These are phyloP conservation scores for Coniochaeta pulveracea DNA, from an alignment of 2,329 filamentous ascomycete species.

Conservation along the genomic window DNA sequence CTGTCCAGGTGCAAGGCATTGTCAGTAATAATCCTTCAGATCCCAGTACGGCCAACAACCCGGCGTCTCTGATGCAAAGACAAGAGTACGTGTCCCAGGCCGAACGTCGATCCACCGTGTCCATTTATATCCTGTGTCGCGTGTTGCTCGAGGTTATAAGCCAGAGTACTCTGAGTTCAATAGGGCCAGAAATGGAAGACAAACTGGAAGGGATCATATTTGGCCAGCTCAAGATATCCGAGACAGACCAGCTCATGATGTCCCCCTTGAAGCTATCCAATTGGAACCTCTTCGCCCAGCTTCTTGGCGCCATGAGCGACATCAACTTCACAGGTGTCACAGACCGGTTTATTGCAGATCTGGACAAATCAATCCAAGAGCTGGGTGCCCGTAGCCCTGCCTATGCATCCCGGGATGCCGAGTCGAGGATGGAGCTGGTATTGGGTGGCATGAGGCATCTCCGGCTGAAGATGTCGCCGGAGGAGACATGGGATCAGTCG, in stretches of 20 bases:
- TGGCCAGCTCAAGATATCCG: conserved; percentile 80
- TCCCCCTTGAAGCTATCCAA: conserved; percentile 85
- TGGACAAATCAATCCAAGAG: conserved; percentile 69
- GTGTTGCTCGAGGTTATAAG: conserved; percentile 90
- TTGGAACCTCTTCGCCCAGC: conserved; percentile 86
- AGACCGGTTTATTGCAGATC: conserved; percentile 68
- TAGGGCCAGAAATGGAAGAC: conserved; percentile 86
- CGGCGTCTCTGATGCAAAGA: conserved; percentile 31
- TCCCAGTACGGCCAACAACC: conserved; percentile 20
- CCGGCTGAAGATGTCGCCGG: conserved; percentile 60
- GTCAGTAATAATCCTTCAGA: conserved; percentile 16
- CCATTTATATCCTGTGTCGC: conserved; percentile 89
- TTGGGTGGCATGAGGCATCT: conserved; percentile 88
- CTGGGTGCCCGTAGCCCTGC: conserved; percentile 57
- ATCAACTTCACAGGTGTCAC: conserved; percentile 82
- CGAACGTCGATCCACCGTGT: conserved; percentile 84
- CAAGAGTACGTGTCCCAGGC: conserved; percentile 68
- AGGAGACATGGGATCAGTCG: conserved; percentile 70
- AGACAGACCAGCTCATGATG: conserved; percentile 65
- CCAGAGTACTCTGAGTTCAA: conserved; percentile 71
- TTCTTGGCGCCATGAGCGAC: conserved; percentile 93
- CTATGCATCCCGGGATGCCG: conserved; percentile 48
- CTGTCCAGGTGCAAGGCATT: conserved; percentile 34
- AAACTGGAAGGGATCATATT: conserved; percentile 95
- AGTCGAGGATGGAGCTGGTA: conserved; percentile 76